Base-by-base conservation (phyloP, 176 grass and related monocot genomes). In the Avena atlantica region DNA sequence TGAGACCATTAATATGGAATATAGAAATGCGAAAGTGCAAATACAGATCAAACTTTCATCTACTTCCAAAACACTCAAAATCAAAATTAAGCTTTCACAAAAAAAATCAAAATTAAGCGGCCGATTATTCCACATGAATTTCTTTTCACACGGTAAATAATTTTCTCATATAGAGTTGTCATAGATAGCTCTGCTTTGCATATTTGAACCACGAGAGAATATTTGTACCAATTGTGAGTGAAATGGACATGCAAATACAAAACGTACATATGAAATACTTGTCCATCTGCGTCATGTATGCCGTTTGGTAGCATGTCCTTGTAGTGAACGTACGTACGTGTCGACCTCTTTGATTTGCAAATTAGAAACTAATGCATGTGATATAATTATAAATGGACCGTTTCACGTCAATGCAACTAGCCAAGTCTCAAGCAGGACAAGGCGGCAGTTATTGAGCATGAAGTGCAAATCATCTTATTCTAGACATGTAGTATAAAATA, bases 261-360 rank as follows among this genome's bases (percentile, higher is more conserved):
- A 73, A 59, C 49, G 21, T 12, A 5, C 76, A 29, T 24, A 61
- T 64, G 62, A 29, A 68, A 50, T 57, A 29, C 31, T n/a, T 58
- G 11, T 74, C 47, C 1, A 45, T 78, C 36, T 56, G 36, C 21
- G 5, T 55, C 27, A 75, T n/a, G 37, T 23, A 12, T 45, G 70
- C 53, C 67, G 67, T 90, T 83, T 70, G 88, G 79, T 92, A 23
- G 83, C 72, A 51, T 36, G 89, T 91, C 86, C 60, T 53, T 88
- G 81, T 84, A 84, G 20, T 8, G 27, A 69, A 81, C 86, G 51
- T 88, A 81, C 86, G 51, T 88, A 81, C 77, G 70, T 85, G 86
- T 45, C 89, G 60, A 37, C 59, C 27, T 74, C 47, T 51, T 31
- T 49, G 10, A 50, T 73, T 36, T 80, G 59, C 68, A 61, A 76